Percentiles rank a stretch among this genome's conserved stretches.
These are phyloP conservation scores for Yamadazyma nakazawae DNA, from an alignment of 805 yeast genomes.

Conservation along the genomic window DNA sequence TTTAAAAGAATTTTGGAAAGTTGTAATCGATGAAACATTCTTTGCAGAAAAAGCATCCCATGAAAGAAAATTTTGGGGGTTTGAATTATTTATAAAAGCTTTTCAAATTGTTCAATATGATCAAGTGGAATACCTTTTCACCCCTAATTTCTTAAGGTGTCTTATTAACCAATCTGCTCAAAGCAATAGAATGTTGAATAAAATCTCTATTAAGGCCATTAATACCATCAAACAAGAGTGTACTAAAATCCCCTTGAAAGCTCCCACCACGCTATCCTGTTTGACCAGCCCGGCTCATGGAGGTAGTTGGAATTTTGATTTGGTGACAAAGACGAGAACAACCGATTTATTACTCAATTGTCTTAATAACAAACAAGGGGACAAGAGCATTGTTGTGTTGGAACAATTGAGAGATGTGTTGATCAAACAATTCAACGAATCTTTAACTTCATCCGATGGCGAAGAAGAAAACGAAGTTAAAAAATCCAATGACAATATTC, in stretches of 20 bases:
- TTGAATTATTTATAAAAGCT: conserved; percentile 61
- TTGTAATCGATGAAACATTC: conserved; percentile 73
- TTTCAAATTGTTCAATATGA: conserved; percentile 22
- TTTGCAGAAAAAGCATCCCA: conserved; percentile 75
- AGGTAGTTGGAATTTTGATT: conserved; percentile 72
- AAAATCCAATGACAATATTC: conserved; percentile 32
- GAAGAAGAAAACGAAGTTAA: conserved; percentile 16
- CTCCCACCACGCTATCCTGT: conserved; percentile 28
- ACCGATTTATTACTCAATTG: conserved; percentile 37
- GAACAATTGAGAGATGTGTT: conserved; percentile 21
- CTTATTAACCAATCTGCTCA: conserved; percentile 75
- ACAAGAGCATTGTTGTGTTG: conserved; percentile 19
- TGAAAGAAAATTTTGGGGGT: conserved; percentile 85
- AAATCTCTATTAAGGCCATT: conserved; percentile 56
- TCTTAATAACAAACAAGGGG: conserved; percentile 11
- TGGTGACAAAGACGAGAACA: conserved; percentile 69
- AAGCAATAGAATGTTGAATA: conserved; percentile 60
- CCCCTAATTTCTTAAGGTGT: conserved; percentile 67
- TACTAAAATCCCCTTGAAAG: conserved; percentile 36
- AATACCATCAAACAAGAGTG: conserved; percentile 38
- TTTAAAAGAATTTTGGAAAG: conserved; percentile 70
- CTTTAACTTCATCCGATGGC: conserved; percentile 10
- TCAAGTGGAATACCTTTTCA: conserved; percentile 37
- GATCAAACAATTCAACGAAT: conserved; percentile 21
- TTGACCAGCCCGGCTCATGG: conserved; percentile 31